Evolutionary conservation across 2,329 filamentous ascomycete species (phyloP).

Genomic region (Rutstroemia sp.): DNA sequence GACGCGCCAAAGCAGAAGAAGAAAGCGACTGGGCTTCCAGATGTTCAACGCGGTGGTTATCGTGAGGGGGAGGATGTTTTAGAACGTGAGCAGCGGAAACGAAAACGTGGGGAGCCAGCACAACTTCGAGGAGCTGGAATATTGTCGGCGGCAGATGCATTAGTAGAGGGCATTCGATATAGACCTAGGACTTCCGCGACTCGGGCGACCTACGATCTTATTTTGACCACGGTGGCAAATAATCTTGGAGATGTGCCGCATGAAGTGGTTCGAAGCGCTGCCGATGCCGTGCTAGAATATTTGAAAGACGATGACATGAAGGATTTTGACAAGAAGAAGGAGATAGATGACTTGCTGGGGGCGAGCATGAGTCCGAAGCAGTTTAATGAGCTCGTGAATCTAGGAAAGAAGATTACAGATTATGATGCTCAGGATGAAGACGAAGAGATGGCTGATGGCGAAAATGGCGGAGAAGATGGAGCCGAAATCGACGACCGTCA

Average conservation of each 20-base stretch:
- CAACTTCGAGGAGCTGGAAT: conserved; percentile 69
- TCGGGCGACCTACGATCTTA: conserved; percentile 87
- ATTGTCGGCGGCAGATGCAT: conserved; percentile 73
- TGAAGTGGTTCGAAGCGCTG: conserved; percentile 86
- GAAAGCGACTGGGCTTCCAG: conserved; percentile 53
- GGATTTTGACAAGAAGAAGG: conserved; percentile 97
- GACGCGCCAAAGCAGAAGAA: conserved; percentile 76
- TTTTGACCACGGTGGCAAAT: conserved; percentile 81
- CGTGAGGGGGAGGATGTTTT: conserved; percentile 79
- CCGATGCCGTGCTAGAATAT: conserved; percentile 83
- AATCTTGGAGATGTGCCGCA: conserved; percentile 89
- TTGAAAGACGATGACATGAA: conserved; percentile 94
- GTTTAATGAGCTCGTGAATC: conserved; percentile 93
- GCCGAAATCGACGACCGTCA: conserved; percentile 88
- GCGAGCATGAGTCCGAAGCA: conserved; percentile 74
- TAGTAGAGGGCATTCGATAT: conserved; percentile 88
- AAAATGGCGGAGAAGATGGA: conserved; percentile 57
- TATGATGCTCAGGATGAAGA: conserved; percentile 96
- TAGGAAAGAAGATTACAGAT: conserved; percentile 98
- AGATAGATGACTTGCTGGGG: conserved; percentile 91
- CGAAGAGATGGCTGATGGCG: conserved; percentile 70
- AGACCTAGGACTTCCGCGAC: conserved; percentile 87
- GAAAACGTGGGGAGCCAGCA: conserved; percentile 66
- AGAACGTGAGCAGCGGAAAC: conserved; percentile 77
- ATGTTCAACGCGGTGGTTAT: conserved; percentile 67